A percentile compares a stretch with the other conserved stretches of the same genome.
Evolutionary conservation across 2,329 filamentous ascomycete species (phyloP).

Genomic region (Teratosphaeria zuluensis): DNA sequence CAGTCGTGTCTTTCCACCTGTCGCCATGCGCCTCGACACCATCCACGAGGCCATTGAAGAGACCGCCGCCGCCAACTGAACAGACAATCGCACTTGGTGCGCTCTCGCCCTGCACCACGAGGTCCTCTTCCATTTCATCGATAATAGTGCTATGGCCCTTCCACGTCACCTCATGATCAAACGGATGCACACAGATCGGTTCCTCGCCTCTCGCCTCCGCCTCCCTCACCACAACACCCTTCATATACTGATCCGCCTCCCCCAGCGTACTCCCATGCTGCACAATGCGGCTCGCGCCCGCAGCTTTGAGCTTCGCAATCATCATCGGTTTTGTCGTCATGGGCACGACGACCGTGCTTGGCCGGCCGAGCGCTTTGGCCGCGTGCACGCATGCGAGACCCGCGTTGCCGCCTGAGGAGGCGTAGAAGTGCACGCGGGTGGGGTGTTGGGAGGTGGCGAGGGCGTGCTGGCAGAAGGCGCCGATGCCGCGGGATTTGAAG

Average conservation of each 20-base stretch:
- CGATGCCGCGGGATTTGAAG: constrained; percentile 72
- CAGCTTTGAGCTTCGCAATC: constrained; percentile 58
- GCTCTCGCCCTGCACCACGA: constrained; percentile 26
- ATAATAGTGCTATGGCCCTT: constrained; percentile 53
- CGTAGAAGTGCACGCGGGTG: constrained; percentile 57
- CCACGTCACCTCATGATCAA: constrained; percentile 61
- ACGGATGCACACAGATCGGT: constrained; percentile 59
- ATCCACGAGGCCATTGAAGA: constrained; percentile 66
- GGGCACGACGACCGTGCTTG: constrained; percentile 69
- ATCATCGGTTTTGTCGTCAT: constrained; percentile 56
- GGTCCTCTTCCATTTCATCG: constrained; percentile 38
- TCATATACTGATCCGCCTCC: constrained; percentile 59
- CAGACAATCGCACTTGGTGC: constrained; percentile 63
- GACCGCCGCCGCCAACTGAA: constrained; percentile 69
- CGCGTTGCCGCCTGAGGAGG: constrained; percentile 72
- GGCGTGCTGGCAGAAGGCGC: constrained; percentile 55
- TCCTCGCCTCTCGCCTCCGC: constrained; percentile 30
- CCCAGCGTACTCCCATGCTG: constrained; percentile 58
- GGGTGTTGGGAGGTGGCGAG: constrained; percentile 25
- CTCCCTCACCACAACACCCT: constrained; percentile 43
- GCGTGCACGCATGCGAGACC: constrained; percentile 73
- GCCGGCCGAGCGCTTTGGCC: constrained; percentile 52
- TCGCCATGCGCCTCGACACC: constrained; percentile 42
- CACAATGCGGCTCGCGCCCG: constrained; percentile 58
- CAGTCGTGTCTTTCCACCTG: constrained; percentile 28